Evolutionary conservation across 2,329 filamentous ascomycete species (phyloP).

Genomic region (Thermomyces lanuginosus): DNA sequence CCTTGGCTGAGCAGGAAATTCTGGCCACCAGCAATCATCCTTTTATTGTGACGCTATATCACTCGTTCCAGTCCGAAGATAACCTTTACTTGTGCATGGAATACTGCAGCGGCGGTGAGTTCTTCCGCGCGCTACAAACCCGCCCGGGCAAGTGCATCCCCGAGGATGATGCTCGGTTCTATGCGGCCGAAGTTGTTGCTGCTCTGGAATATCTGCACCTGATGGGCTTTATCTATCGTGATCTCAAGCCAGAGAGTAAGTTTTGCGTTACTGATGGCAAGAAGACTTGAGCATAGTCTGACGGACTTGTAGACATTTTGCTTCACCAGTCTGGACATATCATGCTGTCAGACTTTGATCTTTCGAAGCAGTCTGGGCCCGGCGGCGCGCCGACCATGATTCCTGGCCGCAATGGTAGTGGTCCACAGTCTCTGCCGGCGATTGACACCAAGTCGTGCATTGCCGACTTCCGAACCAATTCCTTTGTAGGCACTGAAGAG

Average conservation of each 20-base stretch:
- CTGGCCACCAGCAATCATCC: conserved; percentile 96
- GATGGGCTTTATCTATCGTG: conserved; percentile 98
- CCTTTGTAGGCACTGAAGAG: conserved; percentile 95
- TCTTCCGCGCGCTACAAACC: conserved; percentile 92
- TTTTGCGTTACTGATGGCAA: background rate
- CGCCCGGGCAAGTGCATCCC: conserved; percentile 93
- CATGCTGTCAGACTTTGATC: conserved; percentile 97
- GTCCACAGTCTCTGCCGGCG: conserved; percentile 74
- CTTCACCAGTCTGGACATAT: conserved; percentile 99
- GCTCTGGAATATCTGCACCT: conserved; percentile 91
- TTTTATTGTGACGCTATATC: conserved; percentile 96
- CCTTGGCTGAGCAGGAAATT: conserved; percentile 93
- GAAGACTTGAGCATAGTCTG: background rate
- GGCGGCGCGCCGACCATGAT: conserved; percentile 98
- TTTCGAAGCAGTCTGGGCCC: conserved; percentile 92
- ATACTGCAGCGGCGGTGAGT: conserved; percentile 96
- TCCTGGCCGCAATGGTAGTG: conserved; percentile 72
- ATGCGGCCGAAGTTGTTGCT: conserved; percentile 91
- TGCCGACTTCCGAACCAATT: conserved; percentile 94
- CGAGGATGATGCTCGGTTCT: conserved; percentile 92
- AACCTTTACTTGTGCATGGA: conserved; percentile 99
- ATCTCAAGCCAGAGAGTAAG: conserved; percentile 92
- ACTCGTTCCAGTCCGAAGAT: conserved; percentile 98
- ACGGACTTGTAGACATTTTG: conserved; percentile 55
- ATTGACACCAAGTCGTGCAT: conserved; percentile 98